phyloP scores from a whole-genome alignment of 1,284 basidiomycete genomes.

The Apiotrichum akiyoshidainum region DNA sequence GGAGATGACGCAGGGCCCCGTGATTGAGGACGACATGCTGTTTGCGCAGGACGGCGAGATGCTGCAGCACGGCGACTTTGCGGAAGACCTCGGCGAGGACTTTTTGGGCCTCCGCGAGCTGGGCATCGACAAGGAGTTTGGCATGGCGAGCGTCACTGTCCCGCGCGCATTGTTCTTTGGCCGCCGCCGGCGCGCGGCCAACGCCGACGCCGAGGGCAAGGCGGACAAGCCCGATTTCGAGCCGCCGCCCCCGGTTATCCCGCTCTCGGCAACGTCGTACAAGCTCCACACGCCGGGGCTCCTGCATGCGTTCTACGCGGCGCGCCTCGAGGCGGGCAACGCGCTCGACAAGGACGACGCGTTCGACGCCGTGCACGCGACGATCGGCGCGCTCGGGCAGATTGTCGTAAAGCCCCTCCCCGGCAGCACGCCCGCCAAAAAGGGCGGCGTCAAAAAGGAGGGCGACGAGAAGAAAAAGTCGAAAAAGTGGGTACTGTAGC shows the following conservation, averaged over 20 bases:
- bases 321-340: conserved; percentile 53
- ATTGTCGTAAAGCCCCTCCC: conserved; percentile 34
- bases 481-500: not conserved
- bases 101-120: conserved; percentile 85
- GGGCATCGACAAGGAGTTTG: conserved; percentile 83
- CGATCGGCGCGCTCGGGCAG: conserved; percentile 47
- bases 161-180: conserved; percentile 76
- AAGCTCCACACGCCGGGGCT: conserved; percentile 75
- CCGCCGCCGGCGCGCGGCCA: conserved; percentile 51
- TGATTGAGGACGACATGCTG: conserved; percentile 64
- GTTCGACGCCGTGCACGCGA: conserved; percentile 39
- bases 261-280: conserved; percentile 63
- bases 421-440: conserved; percentile 14
- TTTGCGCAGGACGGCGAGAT: conserved; percentile 74
- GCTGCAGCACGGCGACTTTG: conserved; percentile 76
- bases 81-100: conserved; percentile 84
- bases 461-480: conserved; percentile 24
- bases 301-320: conserved; percentile 70
- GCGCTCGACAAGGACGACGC: conserved; percentile 35
- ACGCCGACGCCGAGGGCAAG: conserved; percentile 40
- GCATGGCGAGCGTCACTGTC: conserved; percentile 71
- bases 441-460: conserved; percentile 9
- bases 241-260: conserved; percentile 73
- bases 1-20: conserved; percentile 60
- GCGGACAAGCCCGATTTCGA: conserved; percentile 69